Base-by-base conservation (phyloP, 345 rosid species). In the Melastoma malabathricum region DNA sequence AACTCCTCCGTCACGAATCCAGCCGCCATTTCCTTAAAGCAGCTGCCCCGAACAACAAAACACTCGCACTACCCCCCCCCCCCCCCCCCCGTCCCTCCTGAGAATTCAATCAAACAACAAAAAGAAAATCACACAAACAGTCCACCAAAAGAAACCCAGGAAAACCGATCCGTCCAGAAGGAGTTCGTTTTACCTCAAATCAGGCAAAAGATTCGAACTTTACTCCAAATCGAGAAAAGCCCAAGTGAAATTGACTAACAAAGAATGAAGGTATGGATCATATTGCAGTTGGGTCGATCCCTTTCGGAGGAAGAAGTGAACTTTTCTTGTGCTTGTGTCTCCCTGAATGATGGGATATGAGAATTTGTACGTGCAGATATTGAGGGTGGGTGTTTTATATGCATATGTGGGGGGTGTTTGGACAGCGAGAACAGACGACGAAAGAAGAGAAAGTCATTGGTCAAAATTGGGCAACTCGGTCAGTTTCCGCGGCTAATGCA, bases 1-100 rank as follows among this genome's bases (percentile, higher is more conserved):
- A 70, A 45, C 41, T 61, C 75, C 34, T 58, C 75, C 44, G 61
- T 68, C 46, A 53, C 61, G 23, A 61, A 52, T 39, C 64, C 64
- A 16, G 64, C 67, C 68, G 61, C 61, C 51, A 48, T 63, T 59
- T 51, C 10, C 15, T 2, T 18, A 15, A 18, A 31, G 6, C 38
- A 9, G 10, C 38, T 9, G 38, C 3, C 38, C 9, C 38, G 5
- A 31, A 31, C 5, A 31, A 31, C 38, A 5, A 31, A 31, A 5
- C 38, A 31, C 38, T 31, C 38, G 6, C 2, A 31, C 38, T 31
- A 9, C 6, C 38, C 38, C 6, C 38, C 38, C n/a, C n/a, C n/a
- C 13, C 43, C 54, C 9, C 25, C 6, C 38, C 38, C 6, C 38
- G 5, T 15, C 44, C 51, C 14, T 34, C 22, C 18, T 9, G 41